Conservation (phyloP, 768 basidiomycete genomes). For the Flagelloscypha sp. region DNA sequence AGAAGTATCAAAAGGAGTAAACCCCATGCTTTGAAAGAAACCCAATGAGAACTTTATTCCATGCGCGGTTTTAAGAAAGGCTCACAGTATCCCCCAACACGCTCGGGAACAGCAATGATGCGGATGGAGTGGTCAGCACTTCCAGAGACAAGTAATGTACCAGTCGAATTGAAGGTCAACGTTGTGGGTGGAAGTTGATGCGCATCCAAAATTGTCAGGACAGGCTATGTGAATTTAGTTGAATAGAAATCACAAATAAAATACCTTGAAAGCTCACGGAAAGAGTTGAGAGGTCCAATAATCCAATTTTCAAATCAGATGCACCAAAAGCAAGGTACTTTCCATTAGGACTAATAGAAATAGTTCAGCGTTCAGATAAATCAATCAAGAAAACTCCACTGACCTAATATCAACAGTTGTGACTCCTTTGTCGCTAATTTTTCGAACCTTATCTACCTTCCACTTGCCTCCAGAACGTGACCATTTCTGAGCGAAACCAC, state of each 20-base stretch:
- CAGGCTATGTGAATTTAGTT: conserved; percentile 45
- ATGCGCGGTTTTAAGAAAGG: conserved; percentile 23
- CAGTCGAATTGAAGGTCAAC: conserved; percentile 78
- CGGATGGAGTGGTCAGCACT: conserved; percentile 87
- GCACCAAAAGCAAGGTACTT: conserved; percentile 78
- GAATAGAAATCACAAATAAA: neutral
- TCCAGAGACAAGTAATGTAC: conserved; percentile 76
- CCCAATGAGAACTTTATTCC: conserved; percentile 12
- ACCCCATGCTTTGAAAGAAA: conserved; percentile 26
- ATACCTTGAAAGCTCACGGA: conserved; percentile 42
- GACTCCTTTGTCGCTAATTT: conserved; percentile 69
- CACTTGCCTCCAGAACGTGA: conserved; percentile 56
- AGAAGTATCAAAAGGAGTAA: conserved; percentile 31
- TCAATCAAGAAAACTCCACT: conserved; percentile 11
- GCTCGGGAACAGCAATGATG: conserved; percentile 63
- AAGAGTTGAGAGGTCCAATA: conserved; percentile 73
- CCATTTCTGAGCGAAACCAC: conserved; percentile 68
- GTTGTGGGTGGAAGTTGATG: conserved; percentile 93
- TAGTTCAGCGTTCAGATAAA: conserved; percentile 6
- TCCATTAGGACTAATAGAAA: conserved; percentile 58
- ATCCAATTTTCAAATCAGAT: conserved; percentile 77
- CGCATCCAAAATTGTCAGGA: conserved; percentile 81
- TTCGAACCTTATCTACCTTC: conserved; percentile 56
- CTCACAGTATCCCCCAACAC: conserved; percentile 46
- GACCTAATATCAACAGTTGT: conserved; percentile 90